Evolutionary conservation across 371 early-diverging fungal genomes (phyloP).

Genomic region (Conidiobolus incongruus): DNA sequence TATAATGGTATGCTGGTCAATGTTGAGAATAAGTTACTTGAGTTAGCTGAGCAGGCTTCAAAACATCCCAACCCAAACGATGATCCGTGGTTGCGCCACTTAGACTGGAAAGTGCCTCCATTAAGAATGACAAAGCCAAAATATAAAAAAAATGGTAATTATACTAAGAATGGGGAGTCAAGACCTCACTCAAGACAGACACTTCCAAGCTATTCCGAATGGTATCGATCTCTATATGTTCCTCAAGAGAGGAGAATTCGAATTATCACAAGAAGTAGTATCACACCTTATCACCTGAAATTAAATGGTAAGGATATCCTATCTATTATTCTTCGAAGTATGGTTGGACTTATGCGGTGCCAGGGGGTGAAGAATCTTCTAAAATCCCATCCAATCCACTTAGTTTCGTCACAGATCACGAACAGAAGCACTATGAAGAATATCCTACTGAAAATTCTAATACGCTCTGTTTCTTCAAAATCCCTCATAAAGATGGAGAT

Average conservation of each 20-base stretch:
- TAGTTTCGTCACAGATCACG: conserved; percentile 7
- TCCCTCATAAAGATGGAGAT: conserved; percentile 81
- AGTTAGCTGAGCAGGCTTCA: conserved; percentile 45
- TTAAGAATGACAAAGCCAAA: conserved; percentile 16
- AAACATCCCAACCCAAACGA: conserved; percentile 9
- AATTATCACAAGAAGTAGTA: conserved; percentile 42
- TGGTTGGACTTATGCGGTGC: conserved; percentile 74
- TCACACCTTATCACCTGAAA: conserved; percentile 59
- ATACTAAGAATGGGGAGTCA: conserved; percentile 17
- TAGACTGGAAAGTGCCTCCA: conserved; percentile 38
- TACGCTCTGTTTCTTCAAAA: conserved; percentile 21
- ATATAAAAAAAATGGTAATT: conserved; percentile 11
- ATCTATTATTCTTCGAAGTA: conserved; percentile 29
- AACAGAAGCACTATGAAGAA: conserved; percentile 12
- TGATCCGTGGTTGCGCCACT: conserved; percentile 69
- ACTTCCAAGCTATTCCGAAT: conserved; percentile 55
- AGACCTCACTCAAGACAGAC: conserved; percentile 9
- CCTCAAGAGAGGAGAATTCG: conserved; percentile 20
- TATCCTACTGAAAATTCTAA: conserved; percentile 12
- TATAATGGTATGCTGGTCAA: conserved; percentile 23
- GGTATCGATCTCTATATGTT: conserved; percentile 70
- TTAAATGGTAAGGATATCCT: conserved; percentile 73
- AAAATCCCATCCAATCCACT: conserved; percentile 6
- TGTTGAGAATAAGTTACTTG: conserved; percentile 28
- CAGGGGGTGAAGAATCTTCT: conserved; percentile 10